Base-by-base conservation (phyloP, 768 basidiomycete species). In the Kwoniella mangroviensis region DNA sequence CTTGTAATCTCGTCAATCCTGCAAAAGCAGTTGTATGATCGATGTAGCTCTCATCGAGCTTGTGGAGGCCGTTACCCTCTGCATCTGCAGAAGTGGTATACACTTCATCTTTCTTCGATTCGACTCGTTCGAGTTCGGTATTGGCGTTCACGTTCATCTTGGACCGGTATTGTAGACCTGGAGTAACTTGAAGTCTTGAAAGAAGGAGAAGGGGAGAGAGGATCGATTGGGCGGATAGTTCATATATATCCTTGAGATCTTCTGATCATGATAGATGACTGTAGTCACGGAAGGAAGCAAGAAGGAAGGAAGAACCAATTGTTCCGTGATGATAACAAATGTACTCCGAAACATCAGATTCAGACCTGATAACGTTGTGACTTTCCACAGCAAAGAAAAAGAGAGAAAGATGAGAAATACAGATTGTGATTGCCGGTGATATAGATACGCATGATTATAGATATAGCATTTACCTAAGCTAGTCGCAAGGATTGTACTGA, bases 321-420 rank as follows among this genome's bases (percentile, higher is more conserved):
- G 63, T 55, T 56, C 63, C 34, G 34, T 41, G 40, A 56, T 42
- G 54, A 65, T 65, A 65, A 65, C 63, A 65, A 40, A 55, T 56
- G 42, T 55, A 21, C 19, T 15, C 45, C 63, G 24, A 34, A 15
- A 5, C 28, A 65, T 49, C 53, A 65, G 63, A 65, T 21, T 10
- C 22, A 21, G 15, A 42, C 9, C 42, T 28, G 53, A 60, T 60
- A 60, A 60, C 34, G 40, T 42, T 42, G 22, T 60, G 4, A 11
- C 1, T 7, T 19, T 28, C 40, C 41, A 11, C 28, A 42, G 2
- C 34, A 7, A 34, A 34, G 53, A 54, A 54, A 54, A 19, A n/a
- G 53, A 54, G n/a, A 11, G 19, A 21, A 24, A 9, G 15, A 12
- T 13, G 45, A 49, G 45, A 49, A 49, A 49, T 34, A 7, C 34